Base-by-base conservation (phyloP, 257 asterid genomes). In the Gentiana macrophylla region DNA sequence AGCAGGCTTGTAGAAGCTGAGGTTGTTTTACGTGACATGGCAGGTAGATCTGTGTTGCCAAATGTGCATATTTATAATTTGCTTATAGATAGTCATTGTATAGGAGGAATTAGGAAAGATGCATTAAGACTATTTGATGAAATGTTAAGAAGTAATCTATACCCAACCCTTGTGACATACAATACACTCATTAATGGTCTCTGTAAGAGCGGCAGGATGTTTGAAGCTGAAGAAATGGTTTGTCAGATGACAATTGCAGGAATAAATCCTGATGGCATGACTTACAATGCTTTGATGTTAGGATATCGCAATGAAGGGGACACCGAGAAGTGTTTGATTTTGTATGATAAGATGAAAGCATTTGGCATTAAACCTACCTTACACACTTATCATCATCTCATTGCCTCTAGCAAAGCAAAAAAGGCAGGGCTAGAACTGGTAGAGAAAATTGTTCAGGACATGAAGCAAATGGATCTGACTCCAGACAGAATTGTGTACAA, bases 401-500 rank as follows among this genome's bases (percentile, higher is more conserved):
- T 86, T 67, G 66, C 78, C 50, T 55, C 62, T 8, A 78, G 85
- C 69, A 67, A 47, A 65, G 71, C 58, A 70, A 73, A 59, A 48
- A 72, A 59, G 62, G 67, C 58, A 11, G 80, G 72, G 33, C 59
- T 76, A 8, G 63, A 37, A 66, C 76, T 72, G 41, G 68, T 86
- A 3, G 86, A 84, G 64, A 82, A 75, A 69, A 41, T 82, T 53
- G 62, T 78, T 52, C 79, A 65, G 50, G 95, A 86, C 69, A 81
- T 86, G 92, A 47, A 67, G 35, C 56, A 12, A 2, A 49, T 62
- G 55, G 65, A 73, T 60, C 48, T 86, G 70, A 50, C 68, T 52
- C 87, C 87, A 32, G 95, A 89, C 67, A 75, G 81, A 52, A 55
- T 81, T 55, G 56, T 83, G 61, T 86, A 71, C 50, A 83, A 89